Evolutionary conservation across 2,329 filamentous ascomycete species (phyloP), one percentile per base, ranked within the genome.

Genomic region (Pseudogymnoascus sp.): DNA sequence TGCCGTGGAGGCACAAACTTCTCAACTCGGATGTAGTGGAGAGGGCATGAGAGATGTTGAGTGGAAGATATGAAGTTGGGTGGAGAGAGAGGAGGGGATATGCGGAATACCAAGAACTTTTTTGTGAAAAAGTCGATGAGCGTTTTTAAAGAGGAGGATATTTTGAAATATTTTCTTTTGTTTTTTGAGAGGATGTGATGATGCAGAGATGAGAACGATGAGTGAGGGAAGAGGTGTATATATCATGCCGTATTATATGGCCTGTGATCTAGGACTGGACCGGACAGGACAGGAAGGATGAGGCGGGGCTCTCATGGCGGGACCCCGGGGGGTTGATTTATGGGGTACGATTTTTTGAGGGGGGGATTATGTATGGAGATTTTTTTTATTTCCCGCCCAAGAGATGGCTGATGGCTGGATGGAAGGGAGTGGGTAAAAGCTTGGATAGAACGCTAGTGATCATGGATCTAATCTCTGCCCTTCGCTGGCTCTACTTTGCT

Each of bases 381-480:
- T 16, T 16, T 31, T 31, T 16, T 31, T 31, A 18, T 56, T 56
- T 28, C 50, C 50, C 50, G 50, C 28, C 50, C 50, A 35, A 56
- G 50, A 56, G 28, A 56, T 56, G 28, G 50, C 28, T 56, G 28
- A 56, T 33, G 28, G 50, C 50, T 56, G 50, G 50, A 56, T 56
- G 50, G 2, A 8, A 12, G 21, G 44, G n/a, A 12, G 25, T 18
- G 28, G 50, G 50, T 33, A 56, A 56, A 56, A 56, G 50, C 50
- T 56, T 56, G 28, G 28, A 56, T 56, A 56, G 50, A 56, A 56
- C 50, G 50, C 50, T 56, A 56, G 50, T 56, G 50, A 56, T 56
- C 50, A 56, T 56, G 50, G 28, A 56, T 56, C 50, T 56, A 56
- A 56, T 56, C 50, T 56, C 47, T 16, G 42, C 42, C 42, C 21